phyloP scores from a whole-genome alignment of 2,329 filamentous ascomycete species.

The Aplosporella prunicola region DNA sequence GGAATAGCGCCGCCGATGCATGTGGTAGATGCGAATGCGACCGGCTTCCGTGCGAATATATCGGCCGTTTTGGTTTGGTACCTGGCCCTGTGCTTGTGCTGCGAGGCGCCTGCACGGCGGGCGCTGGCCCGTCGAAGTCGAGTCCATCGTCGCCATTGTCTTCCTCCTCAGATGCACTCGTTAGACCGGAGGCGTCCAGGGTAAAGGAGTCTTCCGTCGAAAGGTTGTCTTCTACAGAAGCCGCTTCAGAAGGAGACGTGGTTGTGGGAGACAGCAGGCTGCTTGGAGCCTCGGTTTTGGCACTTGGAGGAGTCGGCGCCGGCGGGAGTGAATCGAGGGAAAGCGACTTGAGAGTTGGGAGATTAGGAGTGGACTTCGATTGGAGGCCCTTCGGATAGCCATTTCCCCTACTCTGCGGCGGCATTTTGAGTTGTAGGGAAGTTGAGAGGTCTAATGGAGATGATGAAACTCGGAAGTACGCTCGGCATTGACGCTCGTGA shows the following conservation, averaged over 20 bases:
- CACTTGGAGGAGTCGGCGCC: constrained; percentile 11
- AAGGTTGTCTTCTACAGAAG: constrained; percentile 30
- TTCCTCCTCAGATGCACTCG: constrained; percentile 7
- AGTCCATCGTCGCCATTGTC: constrained; percentile 4
- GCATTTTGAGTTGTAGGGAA: constrained; percentile 20
- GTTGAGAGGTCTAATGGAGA: background rate
- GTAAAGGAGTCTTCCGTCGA: constrained; percentile 18
- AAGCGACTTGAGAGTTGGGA: constrained; percentile 33
- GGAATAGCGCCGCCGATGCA: constrained; percentile 42
- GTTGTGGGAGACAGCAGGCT: constrained; percentile 17
- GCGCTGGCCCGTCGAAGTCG: background rate
- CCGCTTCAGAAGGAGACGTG: constrained; percentile 27
- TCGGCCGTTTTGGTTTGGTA: constrained; percentile 22
- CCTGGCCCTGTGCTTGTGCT: constrained; percentile 1
- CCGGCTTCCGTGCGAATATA: constrained; percentile 34
- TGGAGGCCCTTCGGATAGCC: constrained; percentile 31
- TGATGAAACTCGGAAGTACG: constrained; percentile 4
- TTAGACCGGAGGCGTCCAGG: constrained; percentile 14
- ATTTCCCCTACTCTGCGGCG: constrained; percentile 36
- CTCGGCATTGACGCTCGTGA: too few relatives aligned
- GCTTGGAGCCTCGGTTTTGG: constrained; percentile 10
- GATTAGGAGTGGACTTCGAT: constrained; percentile 39
- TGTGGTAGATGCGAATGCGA: constrained; percentile 37
- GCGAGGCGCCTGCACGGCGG: background rate
- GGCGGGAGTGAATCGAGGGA: constrained; percentile 13